Evolutionary conservation across 495 filamentous ascomycete species (phyloP).

Genomic region (Tuber microsphaerosporum): DNA sequence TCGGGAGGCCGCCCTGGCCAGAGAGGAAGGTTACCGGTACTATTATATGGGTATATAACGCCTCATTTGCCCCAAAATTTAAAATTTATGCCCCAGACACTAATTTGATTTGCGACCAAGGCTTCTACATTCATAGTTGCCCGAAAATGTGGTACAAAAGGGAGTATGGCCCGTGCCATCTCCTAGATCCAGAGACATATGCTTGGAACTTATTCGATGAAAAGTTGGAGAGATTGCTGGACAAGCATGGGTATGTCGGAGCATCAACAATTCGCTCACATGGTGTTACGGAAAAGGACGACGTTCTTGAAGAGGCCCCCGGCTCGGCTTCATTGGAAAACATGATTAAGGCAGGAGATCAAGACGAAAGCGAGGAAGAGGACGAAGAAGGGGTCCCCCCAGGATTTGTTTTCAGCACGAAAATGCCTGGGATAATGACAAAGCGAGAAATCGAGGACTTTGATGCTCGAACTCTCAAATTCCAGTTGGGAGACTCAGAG

Average conservation of each 20-base stretch:
- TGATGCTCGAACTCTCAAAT: conserved; percentile 54
- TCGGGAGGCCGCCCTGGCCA: conserved; percentile 70
- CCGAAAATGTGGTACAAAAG: conserved; percentile 87
- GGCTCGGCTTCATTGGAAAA: no score
- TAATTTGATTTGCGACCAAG: conserved; percentile 45
- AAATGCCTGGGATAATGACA: conserved; percentile 73
- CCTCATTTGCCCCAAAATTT: background rate
- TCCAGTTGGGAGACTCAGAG: conserved; percentile 40
- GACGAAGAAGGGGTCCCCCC: conserved; percentile 44
- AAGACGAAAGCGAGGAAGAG: conserved; percentile 23
- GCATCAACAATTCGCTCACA: conserved; percentile 23
- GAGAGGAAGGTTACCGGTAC: conserved; percentile 65
- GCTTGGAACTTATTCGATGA: conserved; percentile 69
- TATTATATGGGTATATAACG: conserved; percentile 63
- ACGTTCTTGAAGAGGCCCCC: conserved; percentile 15
- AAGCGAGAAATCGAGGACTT: conserved; percentile 54
- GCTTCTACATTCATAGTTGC: conserved; percentile 66
- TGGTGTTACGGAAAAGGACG: conserved; percentile 12
- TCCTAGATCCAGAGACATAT: conserved; percentile 71
- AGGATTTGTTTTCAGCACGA: conserved; percentile 57
- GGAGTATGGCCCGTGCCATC: conserved; percentile 71
- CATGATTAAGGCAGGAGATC: background rate
- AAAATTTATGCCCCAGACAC: conserved; percentile 49
- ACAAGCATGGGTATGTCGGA: conserved; percentile 53
- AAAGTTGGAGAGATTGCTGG: conserved; percentile 57